Evolutionary conservation across 768 basidiomycete species (phyloP), one percentile per base, ranked within the genome.

Genomic region (Rhizopogon vinicolor): DNA sequence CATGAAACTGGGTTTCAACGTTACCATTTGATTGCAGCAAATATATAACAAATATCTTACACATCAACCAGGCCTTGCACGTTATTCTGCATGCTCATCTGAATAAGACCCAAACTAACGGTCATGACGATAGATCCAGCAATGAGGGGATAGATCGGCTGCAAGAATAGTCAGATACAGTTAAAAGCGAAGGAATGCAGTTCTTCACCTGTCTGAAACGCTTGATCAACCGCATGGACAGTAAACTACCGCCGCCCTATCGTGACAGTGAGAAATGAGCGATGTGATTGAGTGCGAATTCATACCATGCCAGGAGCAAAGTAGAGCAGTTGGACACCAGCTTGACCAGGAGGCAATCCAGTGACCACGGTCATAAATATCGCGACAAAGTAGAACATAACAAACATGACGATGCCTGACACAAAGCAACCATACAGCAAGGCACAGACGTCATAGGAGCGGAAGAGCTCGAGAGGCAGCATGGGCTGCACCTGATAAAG

Each of bases 371-470:
- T 74, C 65, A 78, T 74, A 65, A 82, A 81, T 50, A 81, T 77
- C 0, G 79, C 71, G 42, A 81, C 70, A 57, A 82, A 81, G 62
- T 82, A 82, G 63, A 81, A 80, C 71, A 76, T 75, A 49, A 78
- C 78, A 55, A 80, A 66, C 72, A 75, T 75, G 55, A 82, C 71
- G 63, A 81, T 75, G 7, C 79, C 79, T 1, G 66, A 67, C 10
- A 75, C 68, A 52, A 78, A 74, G 16, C 72, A 68, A 16, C 62
- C 71, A 55, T 68, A 74, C 57, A 70, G 69, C 41, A 69, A 68
- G 4, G 72, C 69, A 49, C 70, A 74, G 43, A 81, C 60, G 58
- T 81, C 75, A 29, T 67, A 70, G 48, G 71, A 73, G 12, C 64
- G 64, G 67, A 81, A 79, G 28, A 81, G 48, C 37, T 69, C 71